phyloP scores from a whole-genome alignment of 2,329 filamentous ascomycete genomes.

The Nemania sp. region DNA sequence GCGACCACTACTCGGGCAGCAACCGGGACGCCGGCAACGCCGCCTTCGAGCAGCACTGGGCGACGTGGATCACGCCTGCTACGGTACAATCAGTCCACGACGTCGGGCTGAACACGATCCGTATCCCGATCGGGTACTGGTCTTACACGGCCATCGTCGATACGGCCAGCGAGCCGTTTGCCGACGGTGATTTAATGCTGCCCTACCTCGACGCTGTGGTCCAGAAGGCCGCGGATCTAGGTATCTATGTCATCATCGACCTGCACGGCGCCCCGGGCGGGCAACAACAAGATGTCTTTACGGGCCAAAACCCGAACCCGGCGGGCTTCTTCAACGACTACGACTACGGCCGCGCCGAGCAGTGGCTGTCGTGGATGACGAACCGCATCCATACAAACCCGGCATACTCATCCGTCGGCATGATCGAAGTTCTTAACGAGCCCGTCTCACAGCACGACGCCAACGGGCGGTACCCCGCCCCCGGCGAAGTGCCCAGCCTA shows the following conservation, averaged over 20 bases:
- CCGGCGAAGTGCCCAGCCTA: slow-evolving; percentile 36
- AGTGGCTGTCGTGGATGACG: slow-evolving; percentile 61
- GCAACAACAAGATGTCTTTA: slow-evolving; percentile 33
- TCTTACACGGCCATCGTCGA: slow-evolving; percentile 31
- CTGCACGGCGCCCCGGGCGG: slow-evolving; percentile 32
- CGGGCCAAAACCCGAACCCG: slow-evolving; percentile 32
- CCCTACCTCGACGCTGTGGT: slow-evolving; percentile 40
- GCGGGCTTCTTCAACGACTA: slow-evolving; percentile 60
- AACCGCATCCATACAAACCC: slow-evolving; percentile 52
- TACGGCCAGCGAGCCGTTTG: slow-evolving; percentile 30
- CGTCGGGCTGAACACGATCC: slow-evolving; percentile 32
- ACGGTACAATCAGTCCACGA: slow-evolving; percentile 32
- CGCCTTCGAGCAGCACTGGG: slow-evolving; percentile 30
- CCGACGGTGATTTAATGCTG: slow-evolving; percentile 37
- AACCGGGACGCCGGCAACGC: slow-evolving; percentile 27
- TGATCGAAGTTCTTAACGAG: slow-evolving; percentile 63
- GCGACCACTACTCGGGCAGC: slow-evolving; percentile 26
- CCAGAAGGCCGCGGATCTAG: slow-evolving; percentile 39
- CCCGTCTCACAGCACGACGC: slow-evolving; percentile 47
- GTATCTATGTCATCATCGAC: slow-evolving; percentile 40
- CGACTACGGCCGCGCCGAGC: slow-evolving; percentile 58
- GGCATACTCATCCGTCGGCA: slow-evolving; percentile 59
- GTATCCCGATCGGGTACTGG: slow-evolving; percentile 34
- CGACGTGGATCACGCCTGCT: slow-evolving; percentile 28
- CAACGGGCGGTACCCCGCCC: slow-evolving; percentile 33